A percentile compares a stretch with the other conserved stretches of the same genome.
Conservation (phyloP, 1,284 basidiomycete genomes). For the Volvariella surrecta region DNA sequence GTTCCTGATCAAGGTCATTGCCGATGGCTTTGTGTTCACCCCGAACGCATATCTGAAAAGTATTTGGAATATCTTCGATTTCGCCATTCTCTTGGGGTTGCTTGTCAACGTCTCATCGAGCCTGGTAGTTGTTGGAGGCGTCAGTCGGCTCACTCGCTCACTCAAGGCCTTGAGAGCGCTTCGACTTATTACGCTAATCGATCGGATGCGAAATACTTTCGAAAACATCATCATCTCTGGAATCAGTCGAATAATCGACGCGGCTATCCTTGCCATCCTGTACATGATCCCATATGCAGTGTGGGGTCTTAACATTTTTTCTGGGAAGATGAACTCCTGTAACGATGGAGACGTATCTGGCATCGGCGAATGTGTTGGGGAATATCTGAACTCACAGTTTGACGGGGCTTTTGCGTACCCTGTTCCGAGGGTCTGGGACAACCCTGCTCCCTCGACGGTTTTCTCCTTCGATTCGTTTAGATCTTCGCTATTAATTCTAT, state of each 20-base stretch:
- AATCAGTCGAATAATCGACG: slow-evolving; percentile 81
- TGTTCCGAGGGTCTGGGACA: slow-evolving; percentile 84
- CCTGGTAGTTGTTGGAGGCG: slow-evolving; percentile 71
- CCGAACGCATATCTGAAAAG: slow-evolving; percentile 92
- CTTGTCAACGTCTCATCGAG: slow-evolving; percentile 78
- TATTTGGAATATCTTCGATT: slow-evolving; percentile 91
- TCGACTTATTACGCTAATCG: slow-evolving; percentile 84
- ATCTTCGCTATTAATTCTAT: slow-evolving; percentile 83
- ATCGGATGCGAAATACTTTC: slow-evolving; percentile 85
- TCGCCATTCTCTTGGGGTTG: slow-evolving; percentile 78
- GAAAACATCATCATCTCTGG: slow-evolving; percentile 90
- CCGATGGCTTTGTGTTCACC: slow-evolving; percentile 89
- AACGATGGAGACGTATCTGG: slow-evolving; percentile 63
- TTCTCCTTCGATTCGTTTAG: slow-evolving; percentile 93
- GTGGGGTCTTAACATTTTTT: slow-evolving; percentile 95
- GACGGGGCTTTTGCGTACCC: slow-evolving; percentile 56
- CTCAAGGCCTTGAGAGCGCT: slow-evolving; percentile 88
- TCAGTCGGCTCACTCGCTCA: slow-evolving; percentile 78
- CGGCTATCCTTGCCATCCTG: slow-evolving; percentile 85
- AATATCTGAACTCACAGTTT: slow-evolving; percentile 59
- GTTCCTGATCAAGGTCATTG: slow-evolving; percentile 86
- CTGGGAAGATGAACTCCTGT: slow-evolving; percentile 79
- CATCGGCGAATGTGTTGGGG: slow-evolving; percentile 64
- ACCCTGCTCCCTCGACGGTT: slow-evolving; percentile 75
- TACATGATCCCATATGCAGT: slow-evolving; percentile 97